Base-by-base conservation (phyloP, 2,329 filamentous ascomycete species). In the Cladosporium sphaerospermum region DNA sequence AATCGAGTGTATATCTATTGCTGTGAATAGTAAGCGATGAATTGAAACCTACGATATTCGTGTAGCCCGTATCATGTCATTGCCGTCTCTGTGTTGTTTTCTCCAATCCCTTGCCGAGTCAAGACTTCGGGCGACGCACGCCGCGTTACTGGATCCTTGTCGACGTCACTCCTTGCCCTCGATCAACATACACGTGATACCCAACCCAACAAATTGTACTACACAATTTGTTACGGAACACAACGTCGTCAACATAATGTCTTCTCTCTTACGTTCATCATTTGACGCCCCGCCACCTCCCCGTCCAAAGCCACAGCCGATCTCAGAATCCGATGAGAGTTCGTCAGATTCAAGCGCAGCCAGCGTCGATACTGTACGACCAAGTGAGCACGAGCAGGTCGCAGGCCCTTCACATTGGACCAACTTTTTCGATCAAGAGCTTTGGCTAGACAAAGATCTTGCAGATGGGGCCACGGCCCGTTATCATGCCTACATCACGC, bases 311-410 rank as follows among this genome's bases (percentile, higher is more conserved):
- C 48, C 39, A 9, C 16, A 19, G 11, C 16, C 40, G 34, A 37
- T 37, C 18, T 36, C 48, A 16, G 40, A 51, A 32, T 47, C 44
- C 9, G 51, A 53, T 16, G 43, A 46, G 28, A 47, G 43, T 23
- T 95, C 87, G 0, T 96, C 90, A n/a, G 85, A 89, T 23, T 63
- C 91, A 3, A 96, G 91, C 1, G 89, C 90, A 3, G 90, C 91
- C 23, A 97, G 92, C n/a, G 80, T 97, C 56, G 62, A 63, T 42
- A 70, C 68, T 3, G 54, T 70, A n/a, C 60, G 65, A 8, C 67
- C 67, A 3, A 62, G 58, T 34, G 67, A 65, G 51, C 57, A 54
- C 14, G 62, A 62, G 56, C 61, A 62, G 39, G 50, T 80, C 51
- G 77, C 81, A 32, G 80, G 86, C 43, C 83, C 84, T 53, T 81